These are phyloP conservation scores for Westerdykella sp. DNA, from an alignment of 2,329 filamentous ascomycete species.

Conservation along the genomic window DNA sequence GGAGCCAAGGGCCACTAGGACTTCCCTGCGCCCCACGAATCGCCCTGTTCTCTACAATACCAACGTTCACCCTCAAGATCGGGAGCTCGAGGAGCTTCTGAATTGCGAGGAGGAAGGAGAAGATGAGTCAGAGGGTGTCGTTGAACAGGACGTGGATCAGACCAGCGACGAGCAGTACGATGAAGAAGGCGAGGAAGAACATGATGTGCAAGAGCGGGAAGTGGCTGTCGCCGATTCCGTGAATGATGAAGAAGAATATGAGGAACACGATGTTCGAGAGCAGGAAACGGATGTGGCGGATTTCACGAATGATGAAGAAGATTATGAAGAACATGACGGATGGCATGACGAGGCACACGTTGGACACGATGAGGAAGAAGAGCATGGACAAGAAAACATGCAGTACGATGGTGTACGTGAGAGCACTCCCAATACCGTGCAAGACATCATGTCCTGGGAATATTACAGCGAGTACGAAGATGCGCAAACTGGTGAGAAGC, in stretches of 20 bases:
- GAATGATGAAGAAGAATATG: neutral
- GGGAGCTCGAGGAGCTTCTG: constrained; percentile 4
- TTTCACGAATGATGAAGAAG: neutral
- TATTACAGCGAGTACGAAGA: no score
- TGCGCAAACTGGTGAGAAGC: no score
- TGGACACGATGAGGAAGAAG: neutral
- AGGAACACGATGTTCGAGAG: neutral
- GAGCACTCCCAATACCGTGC: no score
- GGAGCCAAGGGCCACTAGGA: constrained; percentile 7
- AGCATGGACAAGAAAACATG: neutral
- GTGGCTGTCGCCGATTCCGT: neutral
- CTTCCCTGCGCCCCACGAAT: constrained; percentile 19
- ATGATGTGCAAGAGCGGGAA: neutral
- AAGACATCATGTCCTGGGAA: no score
- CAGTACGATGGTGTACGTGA: neutral
- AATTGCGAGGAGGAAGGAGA: neutral
- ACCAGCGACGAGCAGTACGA: neutral
- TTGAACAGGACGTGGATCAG: neutral
- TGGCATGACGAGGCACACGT: neutral
- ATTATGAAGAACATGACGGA: neutral
- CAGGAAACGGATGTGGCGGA: neutral
- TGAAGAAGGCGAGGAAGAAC: neutral
- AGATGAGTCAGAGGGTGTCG: neutral
- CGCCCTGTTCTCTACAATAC: constrained; percentile 19
- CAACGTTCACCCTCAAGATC: constrained; percentile 26